Evolutionary conservation across 2,329 filamentous ascomycete species (phyloP).

Genomic region (Xylariomycetidae sp.): DNA sequence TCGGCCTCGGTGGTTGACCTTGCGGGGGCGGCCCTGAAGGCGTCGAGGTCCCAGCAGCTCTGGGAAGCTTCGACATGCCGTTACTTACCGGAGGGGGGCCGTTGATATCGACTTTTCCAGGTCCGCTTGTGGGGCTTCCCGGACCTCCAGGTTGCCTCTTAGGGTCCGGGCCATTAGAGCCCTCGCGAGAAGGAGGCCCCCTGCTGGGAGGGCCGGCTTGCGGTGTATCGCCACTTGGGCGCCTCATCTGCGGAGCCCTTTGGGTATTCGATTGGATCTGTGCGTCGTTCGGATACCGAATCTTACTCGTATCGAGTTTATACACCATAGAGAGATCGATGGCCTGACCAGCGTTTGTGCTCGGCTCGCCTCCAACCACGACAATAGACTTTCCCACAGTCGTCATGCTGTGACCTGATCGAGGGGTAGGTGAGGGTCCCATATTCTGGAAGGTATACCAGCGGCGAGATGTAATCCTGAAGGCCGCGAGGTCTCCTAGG

Average conservation of each 20-base stretch:
- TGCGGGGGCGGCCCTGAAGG: constrained; percentile 51
- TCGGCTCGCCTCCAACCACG: constrained; percentile 90
- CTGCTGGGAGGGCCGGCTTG: constrained; percentile 21
- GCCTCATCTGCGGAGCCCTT: constrained; percentile 34
- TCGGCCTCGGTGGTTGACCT: constrained; percentile 49
- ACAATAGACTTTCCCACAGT: constrained; percentile 88
- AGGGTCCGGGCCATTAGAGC: constrained; percentile 48
- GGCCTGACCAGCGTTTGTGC: constrained; percentile 73
- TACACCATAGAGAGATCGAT: constrained; percentile 87
- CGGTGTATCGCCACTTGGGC: constrained; percentile 36
- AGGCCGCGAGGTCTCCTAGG: constrained; percentile 85
- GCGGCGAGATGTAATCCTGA: constrained; percentile 67
- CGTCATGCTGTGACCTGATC: constrained; percentile 97
- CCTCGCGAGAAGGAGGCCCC: constrained; percentile 42
- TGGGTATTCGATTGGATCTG: constrained; percentile 36
- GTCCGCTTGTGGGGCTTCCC: constrained; percentile 28
- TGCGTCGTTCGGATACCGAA: constrained; percentile 85
- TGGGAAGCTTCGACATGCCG: constrained; percentile 35
- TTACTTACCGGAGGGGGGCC: constrained; percentile 28
- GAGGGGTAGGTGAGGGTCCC: constrained; percentile 88
- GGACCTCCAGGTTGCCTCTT: constrained; percentile 38
- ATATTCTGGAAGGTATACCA: constrained; percentile 99
- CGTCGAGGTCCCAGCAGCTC: constrained; percentile 31
- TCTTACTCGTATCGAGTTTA: constrained; percentile 90
- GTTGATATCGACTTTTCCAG: constrained; percentile 37